Evolutionary conservation across 2,329 filamentous ascomycete genomes (phyloP).

Genomic region (Colletotrichum cordylinicola): DNA sequence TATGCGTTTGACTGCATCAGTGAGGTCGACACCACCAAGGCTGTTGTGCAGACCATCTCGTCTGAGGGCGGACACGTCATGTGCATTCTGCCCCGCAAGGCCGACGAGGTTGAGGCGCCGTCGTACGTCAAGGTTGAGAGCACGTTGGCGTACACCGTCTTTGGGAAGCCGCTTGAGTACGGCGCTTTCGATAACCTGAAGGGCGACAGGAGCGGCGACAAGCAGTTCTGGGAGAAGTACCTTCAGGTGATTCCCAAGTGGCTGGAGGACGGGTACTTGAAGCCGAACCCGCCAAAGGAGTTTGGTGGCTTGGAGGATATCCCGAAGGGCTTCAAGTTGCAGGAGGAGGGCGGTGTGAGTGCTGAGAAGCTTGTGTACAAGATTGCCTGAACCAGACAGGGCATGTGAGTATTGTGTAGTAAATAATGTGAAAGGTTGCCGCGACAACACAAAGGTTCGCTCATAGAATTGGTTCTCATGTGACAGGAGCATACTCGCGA

Average conservation of each 20-base stretch:
- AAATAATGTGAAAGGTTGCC: neutral
- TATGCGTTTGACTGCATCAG: conserved; percentile 36
- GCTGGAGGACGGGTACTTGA: neutral
- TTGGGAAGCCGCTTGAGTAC: neutral
- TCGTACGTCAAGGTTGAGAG: conserved; percentile 17
- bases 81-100: conserved; percentile 27
- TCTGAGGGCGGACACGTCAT: conserved; percentile 33
- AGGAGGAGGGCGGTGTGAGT: conserved; percentile 8
- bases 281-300: conserved; percentile 17
- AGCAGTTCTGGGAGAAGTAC: conserved; percentile 20
- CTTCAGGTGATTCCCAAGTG: neutral
- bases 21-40: conserved; percentile 31
- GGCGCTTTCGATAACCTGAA: conserved; percentile 2
- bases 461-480: rapidly evolving
- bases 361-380: conserved; percentile 16
- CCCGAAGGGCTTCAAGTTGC: conserved; percentile 12
- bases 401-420: neutral
- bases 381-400: neutral
- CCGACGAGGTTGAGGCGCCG: conserved; percentile 7
- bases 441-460: neutral
- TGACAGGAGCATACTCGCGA: neutral
- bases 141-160: conserved; percentile 14
- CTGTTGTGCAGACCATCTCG: conserved; percentile 30
- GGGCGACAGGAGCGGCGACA: conserved; percentile 3
- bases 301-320: conserved; percentile 10